Conservation (phyloP, 2,329 filamentous ascomycete genomes). For the Rhynchosporium graminicola region DNA sequence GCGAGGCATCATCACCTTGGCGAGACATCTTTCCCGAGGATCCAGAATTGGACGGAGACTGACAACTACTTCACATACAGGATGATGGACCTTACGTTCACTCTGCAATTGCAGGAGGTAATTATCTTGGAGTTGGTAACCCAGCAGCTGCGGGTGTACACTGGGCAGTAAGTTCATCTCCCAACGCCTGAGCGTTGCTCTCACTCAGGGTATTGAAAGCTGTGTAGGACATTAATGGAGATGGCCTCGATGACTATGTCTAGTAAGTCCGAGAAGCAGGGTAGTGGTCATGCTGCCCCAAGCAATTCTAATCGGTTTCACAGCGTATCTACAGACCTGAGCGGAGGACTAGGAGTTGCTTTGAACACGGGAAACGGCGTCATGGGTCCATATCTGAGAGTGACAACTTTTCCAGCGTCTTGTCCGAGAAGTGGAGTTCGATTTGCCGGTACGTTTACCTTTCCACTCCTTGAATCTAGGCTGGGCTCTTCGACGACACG, state of each 20-base stretch:
- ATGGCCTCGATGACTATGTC: constrained; percentile 18
- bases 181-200: not conserved
- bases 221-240: constrained; percentile 5
- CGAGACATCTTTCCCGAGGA: no score
- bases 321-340: constrained; percentile 9
- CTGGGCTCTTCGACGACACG: not conserved
- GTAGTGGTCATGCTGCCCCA: not conserved
- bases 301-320: not conserved
- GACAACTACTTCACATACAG: not conserved
- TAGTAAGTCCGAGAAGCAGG: not conserved
- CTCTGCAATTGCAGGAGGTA: not conserved
- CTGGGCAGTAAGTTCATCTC: not conserved
- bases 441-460: constrained; percentile 2
- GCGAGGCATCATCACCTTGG: no score
- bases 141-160: constrained; percentile 3
- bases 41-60: not conserved
- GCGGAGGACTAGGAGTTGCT: constrained; percentile 13
- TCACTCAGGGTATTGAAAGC: not conserved
- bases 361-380: constrained; percentile 18
- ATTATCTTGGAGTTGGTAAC: constrained; percentile 13
- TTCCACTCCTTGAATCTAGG: not conserved
- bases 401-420: not conserved
- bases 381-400: constrained; percentile 12
- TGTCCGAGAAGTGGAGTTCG: constrained; percentile 13
- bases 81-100: constrained; percentile 15